Percentiles rank a stretch among this genome's conserved stretches.
phyloP scores from a whole-genome alignment of 2,329 filamentous ascomycete species.

The Bipolaris victoriae region DNA sequence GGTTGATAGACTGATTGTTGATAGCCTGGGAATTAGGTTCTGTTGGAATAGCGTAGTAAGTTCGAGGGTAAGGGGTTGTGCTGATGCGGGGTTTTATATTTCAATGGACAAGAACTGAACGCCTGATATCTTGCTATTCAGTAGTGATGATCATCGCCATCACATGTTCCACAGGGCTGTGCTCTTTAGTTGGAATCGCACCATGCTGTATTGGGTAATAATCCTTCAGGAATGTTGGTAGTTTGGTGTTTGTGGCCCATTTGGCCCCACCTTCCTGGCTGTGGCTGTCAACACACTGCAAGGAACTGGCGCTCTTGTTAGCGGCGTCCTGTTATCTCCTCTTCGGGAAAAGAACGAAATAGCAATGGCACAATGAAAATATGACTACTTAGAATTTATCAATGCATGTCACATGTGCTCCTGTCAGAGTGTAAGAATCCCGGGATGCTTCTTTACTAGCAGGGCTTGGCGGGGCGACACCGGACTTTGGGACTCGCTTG shows the following conservation, averaged over 20 bases:
- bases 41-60: background rate
- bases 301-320: background rate
- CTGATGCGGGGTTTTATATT: background rate
- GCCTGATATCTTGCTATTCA: background rate
- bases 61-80: background rate
- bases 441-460: background rate
- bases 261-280: background rate
- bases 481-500: conserved; percentile 5
- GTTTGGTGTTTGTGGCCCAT: background rate
- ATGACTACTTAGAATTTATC: background rate
- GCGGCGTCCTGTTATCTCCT: no score
- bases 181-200: background rate
- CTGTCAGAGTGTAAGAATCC: background rate
- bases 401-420: background rate
- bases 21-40: background rate
- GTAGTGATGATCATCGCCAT: background rate
- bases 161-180: background rate
- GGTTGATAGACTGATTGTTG: background rate
- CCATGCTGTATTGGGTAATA: background rate
- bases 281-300: background rate
- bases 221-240: background rate
- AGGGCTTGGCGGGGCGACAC: conserved; percentile 14
- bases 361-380: background rate
- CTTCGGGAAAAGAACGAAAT: background rate
- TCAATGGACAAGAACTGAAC: background rate